A percentile compares a stretch with the other conserved stretches of the same genome.
These are phyloP conservation scores for Pestalotiopsis sp. DNA, from an alignment of 2,329 filamentous ascomycete genomes.

Conservation along the genomic window DNA sequence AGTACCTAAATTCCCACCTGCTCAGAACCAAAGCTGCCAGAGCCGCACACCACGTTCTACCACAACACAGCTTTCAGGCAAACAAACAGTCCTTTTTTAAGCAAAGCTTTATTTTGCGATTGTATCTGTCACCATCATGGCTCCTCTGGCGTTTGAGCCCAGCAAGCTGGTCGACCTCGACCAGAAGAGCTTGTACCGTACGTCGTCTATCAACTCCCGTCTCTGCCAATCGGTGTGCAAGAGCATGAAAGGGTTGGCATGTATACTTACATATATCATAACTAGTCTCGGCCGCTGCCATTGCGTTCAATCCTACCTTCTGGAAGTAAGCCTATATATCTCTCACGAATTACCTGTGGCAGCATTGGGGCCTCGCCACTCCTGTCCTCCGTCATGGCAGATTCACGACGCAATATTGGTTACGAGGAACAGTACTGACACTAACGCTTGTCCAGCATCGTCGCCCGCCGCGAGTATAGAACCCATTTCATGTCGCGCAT, in stretches of 20 bases:
- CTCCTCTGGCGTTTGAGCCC: slow-evolving; percentile 35
- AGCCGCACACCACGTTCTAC: neutral
- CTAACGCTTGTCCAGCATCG: slow-evolving; percentile 63
- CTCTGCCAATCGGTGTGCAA: neutral
- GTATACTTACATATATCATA: neutral
- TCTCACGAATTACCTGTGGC: neutral
- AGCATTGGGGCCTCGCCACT: neutral
- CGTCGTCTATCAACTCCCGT: slow-evolving; percentile 31
- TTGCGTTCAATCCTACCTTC: slow-evolving; percentile 97
- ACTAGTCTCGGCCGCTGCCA: slow-evolving; percentile 77
- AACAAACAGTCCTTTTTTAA: neutral
- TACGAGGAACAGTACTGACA: slow-evolving; percentile 1
- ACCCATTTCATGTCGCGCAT: slow-evolving; percentile 87
- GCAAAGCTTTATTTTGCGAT: neutral
- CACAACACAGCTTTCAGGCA: neutral
- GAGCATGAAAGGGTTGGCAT: neutral
- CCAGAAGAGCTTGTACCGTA: slow-evolving; percentile 70
- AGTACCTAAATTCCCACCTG: neutral
- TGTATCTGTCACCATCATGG: slow-evolving; percentile 36
- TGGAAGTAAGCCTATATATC: slow-evolving; percentile 78
- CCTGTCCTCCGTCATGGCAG: neutral
- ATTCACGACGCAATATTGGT: neutral
- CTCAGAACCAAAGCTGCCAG: neutral
- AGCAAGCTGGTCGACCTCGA: slow-evolving; percentile 63
- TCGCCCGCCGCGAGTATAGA: slow-evolving; percentile 89